A percentile compares a stretch with the other conserved stretches of the same genome.
These are phyloP conservation scores for Candida bentonensis DNA, from an alignment of 805 yeast genomes.

Conservation along the genomic window DNA sequence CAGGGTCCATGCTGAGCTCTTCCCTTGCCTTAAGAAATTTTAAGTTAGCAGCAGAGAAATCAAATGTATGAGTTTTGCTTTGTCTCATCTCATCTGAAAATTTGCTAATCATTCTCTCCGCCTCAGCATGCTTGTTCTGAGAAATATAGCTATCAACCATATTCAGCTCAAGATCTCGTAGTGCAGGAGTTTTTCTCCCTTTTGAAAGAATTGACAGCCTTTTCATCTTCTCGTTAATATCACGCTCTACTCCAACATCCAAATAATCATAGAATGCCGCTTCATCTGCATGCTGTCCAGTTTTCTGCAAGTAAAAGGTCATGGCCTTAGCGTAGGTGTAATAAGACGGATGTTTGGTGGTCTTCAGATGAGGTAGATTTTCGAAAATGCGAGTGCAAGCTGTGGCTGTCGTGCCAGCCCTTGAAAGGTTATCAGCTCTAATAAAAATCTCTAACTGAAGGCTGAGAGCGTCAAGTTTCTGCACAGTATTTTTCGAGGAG, in stretches of 20 bases:
- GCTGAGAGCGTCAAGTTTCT: slow-evolving; percentile 3
- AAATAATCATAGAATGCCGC: not conserved
- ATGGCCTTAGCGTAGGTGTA: not conserved
- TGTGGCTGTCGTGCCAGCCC: not conserved
- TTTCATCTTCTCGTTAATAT: not conserved
- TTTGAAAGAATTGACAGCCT: not conserved
- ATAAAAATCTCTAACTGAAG: slow-evolving; percentile 8
- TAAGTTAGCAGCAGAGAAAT: not conserved
- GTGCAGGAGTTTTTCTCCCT: not conserved
- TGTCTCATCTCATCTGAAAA: slow-evolving; percentile 5
- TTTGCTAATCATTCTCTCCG: slow-evolving; percentile 4
- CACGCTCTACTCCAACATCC: not conserved
- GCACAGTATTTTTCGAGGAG: slow-evolving; percentile 2
- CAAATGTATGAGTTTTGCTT: not conserved
- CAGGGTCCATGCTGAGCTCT: slow-evolving; percentile 28
- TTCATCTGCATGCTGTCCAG: not conserved
- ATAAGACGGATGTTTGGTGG: not conserved
- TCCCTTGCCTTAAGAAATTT: slow-evolving; percentile 9
- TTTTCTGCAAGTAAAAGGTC: not conserved
- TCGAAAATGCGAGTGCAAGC: not conserved
- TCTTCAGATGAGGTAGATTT: not conserved
- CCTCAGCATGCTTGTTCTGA: slow-evolving; percentile 1
- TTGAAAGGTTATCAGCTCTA: slow-evolving; percentile 4
- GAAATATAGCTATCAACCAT: not conserved
- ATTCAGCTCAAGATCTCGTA: not conserved